Base-by-base conservation (phyloP, 2,329 filamentous ascomycete species). In the Zymoseptoria crescenta region DNA sequence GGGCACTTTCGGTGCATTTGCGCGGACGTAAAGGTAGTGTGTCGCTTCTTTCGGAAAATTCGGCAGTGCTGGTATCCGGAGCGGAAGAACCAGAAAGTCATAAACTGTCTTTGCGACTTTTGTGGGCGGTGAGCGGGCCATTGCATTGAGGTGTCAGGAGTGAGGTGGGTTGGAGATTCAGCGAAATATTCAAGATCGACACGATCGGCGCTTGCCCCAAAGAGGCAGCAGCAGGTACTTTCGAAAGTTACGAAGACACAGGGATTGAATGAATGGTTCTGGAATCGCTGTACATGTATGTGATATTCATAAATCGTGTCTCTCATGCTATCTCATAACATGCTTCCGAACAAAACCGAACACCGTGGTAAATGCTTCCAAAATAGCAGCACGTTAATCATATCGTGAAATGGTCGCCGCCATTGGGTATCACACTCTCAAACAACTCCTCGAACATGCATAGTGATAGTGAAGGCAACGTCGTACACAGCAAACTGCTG, bases 1-100 rank as follows among this genome's bases (percentile, higher is more conserved):
- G 13, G 89, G 85, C 49, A 89, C 81, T 75, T 88, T 90, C 61
- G 93, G 91, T 52, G 86, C 81, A 74, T 97, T 92, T 57, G 85
- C 85, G 65, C 90, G 89, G 57, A 97, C 76, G 76, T 96, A 96
- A 68, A 97, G 79, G 75, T 92, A 90, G 76, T 97, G 94, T 54
- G 83, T 84, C 59, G 85, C 81, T 50, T 81, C 74, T 49, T 80
- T 75, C 24, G 85, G 82, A 59, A 82, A 88, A 1, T 87, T 83
- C 0, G 85, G 75, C n/a, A 81, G 74, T 16, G 83, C 71, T 4
- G 87, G 84, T 53, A 93, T 81, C 16, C 81, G 80, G 19, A 96
- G 76, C 0, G 88, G 84, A 1, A 96, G 81, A 57, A 88, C 76
- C 13, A 81, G 80, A 70, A 91, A 95, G 63, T 85, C 87, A 73